Base-by-base conservation (phyloP, 768 basidiomycete genomes). In the Scleroderma bovista region DNA sequence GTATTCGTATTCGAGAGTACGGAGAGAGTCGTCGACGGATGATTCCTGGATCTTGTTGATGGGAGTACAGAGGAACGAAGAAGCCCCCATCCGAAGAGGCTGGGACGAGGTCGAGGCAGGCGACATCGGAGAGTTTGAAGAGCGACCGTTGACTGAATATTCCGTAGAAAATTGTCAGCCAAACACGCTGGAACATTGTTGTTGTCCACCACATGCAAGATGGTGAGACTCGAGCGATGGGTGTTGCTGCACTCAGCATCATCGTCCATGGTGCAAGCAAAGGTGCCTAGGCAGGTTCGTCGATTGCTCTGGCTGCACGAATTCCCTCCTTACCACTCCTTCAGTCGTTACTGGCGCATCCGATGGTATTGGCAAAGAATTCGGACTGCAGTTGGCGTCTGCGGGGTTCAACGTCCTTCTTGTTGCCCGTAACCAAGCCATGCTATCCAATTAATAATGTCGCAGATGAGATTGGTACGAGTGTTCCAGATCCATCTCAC, bases 121-220 rank as follows among this genome's bases (percentile, higher is more conserved):
- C 57, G 33, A 62, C 44, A 54, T 74, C 65, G 15, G 73, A 60
- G 38, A 71, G 55, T 36, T 54, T 60, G 54, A 85, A 75, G 51
- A 86, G 56, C 59, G 76, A 77, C 48, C 75, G 70, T 49, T 76
- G 72, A 44, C 75, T 75, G 52, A 76, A 78, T 23, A 75, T 78
- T 43, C 86, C 86, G 52, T 78, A 74, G 65, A 78, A n/a, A 85
- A 53, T 57, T 74, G 38, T 67, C 51, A 2, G 72, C 68, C 11
- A 84, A 62, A 62, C 85, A 86, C 16, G 58, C 3, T 38, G 64
- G 61, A 48, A 60, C 24, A 12, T 52, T 51, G 19, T 57, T n/a
- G n/a, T n/a, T 55, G 48, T 57, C 51, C 37, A 44, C 26, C 8
- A 46, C 47, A 39, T 61, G 66, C 41, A 61, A 64, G 3, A 56